Base-by-base conservation (phyloP, 2,329 filamentous ascomycete genomes). In the Aspergillus puulaauensis region DNA sequence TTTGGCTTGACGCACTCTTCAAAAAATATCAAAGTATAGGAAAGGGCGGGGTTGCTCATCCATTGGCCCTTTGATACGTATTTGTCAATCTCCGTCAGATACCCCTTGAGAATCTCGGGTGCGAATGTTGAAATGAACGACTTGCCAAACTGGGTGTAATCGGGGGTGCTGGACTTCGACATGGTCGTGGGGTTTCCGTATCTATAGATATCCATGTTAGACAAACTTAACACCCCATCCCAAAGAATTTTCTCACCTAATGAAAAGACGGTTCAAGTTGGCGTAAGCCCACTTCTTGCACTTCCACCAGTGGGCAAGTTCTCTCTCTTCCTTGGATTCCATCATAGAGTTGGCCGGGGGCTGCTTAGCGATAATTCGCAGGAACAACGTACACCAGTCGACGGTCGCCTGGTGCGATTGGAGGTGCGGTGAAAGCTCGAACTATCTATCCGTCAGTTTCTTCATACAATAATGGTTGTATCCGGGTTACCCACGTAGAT, bases 281-380 rank as follows among this genome's bases (percentile, higher is more conserved):
- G 95, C 96, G 76, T 97, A 99, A 14, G 93, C 90, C 95, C 95
- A 98, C 78, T 99, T 99, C 87, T 98, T 98, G 63, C 93, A 90
- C 81, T 98, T 99, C 93, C 93, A 99, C 93, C 95, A 99, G 75
- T 97, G 92, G 73, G 96, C 93, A 68, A 89, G 85, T 76, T 98
- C 95, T 57, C 95, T 86, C 71, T 98, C 93, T 58, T 91, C 87
- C 52, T 89, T 79, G 60, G 90, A 90, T 59, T 96, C 91, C 57
- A 82, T 75, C 83, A 98, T 87, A 37, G 93, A 89, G 66, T 83
- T 86, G 56, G 89, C 83, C 4, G 95, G 95, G 37, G 90, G 87
- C 21, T 88, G 80, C 77, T 98, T 98, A 65, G 89, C 88, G 37
- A 98, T 90, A 52, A 96, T 91, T 60, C 90, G 88, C 65, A 99